Evolutionary conservation across 495 filamentous ascomycete genomes (phyloP).

Genomic region (Jackrogersella multiformis): DNA sequence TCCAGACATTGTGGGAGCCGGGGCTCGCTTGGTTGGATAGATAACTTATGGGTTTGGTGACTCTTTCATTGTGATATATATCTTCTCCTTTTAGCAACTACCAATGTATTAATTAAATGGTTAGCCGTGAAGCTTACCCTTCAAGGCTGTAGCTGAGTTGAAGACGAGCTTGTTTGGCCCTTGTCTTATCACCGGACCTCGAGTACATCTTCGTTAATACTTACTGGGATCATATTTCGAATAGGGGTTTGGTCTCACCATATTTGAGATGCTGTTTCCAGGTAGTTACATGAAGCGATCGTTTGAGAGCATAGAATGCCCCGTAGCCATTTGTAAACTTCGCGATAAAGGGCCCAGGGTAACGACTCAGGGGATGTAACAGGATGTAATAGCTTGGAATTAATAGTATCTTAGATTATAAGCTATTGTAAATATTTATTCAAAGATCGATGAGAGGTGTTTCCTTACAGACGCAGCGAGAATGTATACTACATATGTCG

Average conservation of each 20-base stretch:
- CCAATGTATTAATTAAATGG: neutral
- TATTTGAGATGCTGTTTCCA: slow-evolving; percentile 22
- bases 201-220: neutral
- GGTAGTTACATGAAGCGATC: slow-evolving; percentile 18
- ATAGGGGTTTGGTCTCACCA: slow-evolving; percentile 1
- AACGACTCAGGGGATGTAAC: slow-evolving; percentile 20
- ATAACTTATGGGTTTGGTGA: slow-evolving; percentile 16
- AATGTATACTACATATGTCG: neutral
- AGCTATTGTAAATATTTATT: neutral
- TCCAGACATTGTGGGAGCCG: slow-evolving; percentile 12
- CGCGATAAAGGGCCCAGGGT: slow-evolving; percentile 19
- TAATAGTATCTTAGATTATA: slow-evolving; percentile 1
- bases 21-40: neutral
- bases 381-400: neutral
- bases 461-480: neutral
- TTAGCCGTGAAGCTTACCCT: slow-evolving; percentile 21
- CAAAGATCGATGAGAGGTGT: neutral
- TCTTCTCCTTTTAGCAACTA: neutral
- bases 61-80: slow-evolving; percentile 15
- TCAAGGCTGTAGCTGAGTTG: slow-evolving; percentile 30
- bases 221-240: neutral
- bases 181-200: slow-evolving; percentile 30
- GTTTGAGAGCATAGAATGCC: slow-evolving; percentile 8
- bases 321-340: slow-evolving; percentile 16
- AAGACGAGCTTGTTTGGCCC: slow-evolving; percentile 38